phyloP scores from a whole-genome alignment of 1,284 basidiomycete species.

The Ceratobasidium sp. region DNA sequence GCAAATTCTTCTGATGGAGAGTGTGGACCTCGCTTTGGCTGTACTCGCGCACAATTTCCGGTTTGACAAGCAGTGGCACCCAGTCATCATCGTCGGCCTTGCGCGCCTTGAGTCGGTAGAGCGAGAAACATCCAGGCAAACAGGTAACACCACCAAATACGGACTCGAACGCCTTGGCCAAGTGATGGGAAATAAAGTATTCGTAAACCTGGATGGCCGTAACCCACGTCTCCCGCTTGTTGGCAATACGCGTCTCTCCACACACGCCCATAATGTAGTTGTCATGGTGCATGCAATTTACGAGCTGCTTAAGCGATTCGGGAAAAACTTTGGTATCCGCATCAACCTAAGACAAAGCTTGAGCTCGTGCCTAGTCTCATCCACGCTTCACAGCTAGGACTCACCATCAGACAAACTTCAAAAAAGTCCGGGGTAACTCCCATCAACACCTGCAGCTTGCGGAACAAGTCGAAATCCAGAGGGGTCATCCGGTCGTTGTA shows the following conservation, averaged over 20 bases:
- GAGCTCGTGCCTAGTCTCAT: background rate
- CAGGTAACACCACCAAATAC: constrained; percentile 99
- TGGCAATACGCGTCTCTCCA: constrained; percentile 97
- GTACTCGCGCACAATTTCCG: constrained; percentile 97
- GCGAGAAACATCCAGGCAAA: constrained; percentile 98
- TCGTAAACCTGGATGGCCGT: constrained; percentile 98
- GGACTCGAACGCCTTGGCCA: constrained; percentile 98
- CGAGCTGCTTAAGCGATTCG: constrained; percentile 83
- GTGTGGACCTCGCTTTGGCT: constrained; percentile 93
- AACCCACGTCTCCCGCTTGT: constrained; percentile 98
- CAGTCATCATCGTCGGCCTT: constrained; percentile 90
- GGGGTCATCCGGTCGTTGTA: constrained; percentile 99
- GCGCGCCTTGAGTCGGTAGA: constrained; percentile 97
- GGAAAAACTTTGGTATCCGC: constrained; percentile 95
- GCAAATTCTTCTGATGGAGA: constrained; percentile 96
- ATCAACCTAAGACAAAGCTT: constrained; percentile 73
- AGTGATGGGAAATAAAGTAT: constrained; percentile 99
- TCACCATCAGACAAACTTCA: constrained; percentile 95
- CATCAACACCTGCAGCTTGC: constrained; percentile 95
- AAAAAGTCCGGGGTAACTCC: constrained; percentile 99
- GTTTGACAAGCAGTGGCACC: constrained; percentile 97
- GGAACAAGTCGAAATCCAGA: constrained; percentile 97
- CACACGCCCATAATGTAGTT: constrained; percentile 99
- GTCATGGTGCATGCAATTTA: constrained; percentile 98
- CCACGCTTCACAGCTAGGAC: constrained; percentile 47